Conservation (phyloP, 345 rosid genomes). For the Camelina hispida region DNA sequence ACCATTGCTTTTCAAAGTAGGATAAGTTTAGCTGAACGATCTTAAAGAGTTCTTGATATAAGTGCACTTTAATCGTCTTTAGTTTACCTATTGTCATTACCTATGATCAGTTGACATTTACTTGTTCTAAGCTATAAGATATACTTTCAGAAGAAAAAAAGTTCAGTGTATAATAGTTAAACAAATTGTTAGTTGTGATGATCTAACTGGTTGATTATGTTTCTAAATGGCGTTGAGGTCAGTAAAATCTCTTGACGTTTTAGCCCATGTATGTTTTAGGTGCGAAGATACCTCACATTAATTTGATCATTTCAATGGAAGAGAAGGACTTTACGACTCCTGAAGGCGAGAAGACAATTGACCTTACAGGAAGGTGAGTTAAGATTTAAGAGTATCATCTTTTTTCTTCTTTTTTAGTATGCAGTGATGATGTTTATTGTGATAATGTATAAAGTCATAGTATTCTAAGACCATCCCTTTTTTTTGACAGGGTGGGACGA, state of each 20-base stretch:
- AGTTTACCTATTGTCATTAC: too few species aligned
- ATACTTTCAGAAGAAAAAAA: neutral
- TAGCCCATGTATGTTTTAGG: conserved; percentile 52
- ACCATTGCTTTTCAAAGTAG: conserved; percentile 4
- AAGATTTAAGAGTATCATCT: conserved; percentile 14
- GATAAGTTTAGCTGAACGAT: conserved; percentile 1
- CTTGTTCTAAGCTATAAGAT: neutral
- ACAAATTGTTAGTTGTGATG: conserved; percentile 12
- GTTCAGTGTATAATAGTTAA: neutral
- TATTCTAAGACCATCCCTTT: conserved; percentile 19
- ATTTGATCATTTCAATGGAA: conserved; percentile 65
- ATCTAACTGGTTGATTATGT: conserved; percentile 5
- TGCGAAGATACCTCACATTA: conserved; percentile 76
- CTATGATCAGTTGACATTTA: too few species aligned
- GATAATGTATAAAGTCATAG: neutral
- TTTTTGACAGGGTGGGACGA: conserved; percentile 62
- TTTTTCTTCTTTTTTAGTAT: neutral
- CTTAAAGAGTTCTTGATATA: conserved; percentile 11
- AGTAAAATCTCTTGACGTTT: conserved; percentile 18
- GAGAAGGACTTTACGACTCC: conserved; percentile 53
- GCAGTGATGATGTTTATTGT: neutral
- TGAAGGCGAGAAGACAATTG: conserved; percentile 62
- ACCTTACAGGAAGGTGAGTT: conserved; percentile 73
- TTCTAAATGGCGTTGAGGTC: neutral
- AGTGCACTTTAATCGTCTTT: neutral